phyloP scores from a whole-genome alignment of 441 rosid species.

The Brassica balearica region DNA sequence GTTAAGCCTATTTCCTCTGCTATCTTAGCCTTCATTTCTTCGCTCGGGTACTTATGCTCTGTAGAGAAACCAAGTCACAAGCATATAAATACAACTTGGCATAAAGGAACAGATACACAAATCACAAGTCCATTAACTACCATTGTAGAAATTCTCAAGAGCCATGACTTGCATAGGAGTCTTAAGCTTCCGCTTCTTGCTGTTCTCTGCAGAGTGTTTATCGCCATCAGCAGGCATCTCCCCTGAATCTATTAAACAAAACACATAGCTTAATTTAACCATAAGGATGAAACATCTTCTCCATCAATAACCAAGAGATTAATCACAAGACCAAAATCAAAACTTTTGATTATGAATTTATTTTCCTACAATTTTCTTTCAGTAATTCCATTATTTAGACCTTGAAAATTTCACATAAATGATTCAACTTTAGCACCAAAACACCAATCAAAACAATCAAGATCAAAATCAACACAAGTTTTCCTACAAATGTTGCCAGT shows the following conservation, averaged over 20 bases:
- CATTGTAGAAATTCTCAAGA: conserved; percentile 75
- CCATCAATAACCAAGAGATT: conserved; percentile 2
- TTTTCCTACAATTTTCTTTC: not conserved
- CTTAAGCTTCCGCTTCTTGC: conserved; percentile 66
- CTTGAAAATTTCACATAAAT: no score
- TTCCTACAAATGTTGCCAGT: not conserved
- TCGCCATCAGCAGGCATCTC: conserved; percentile 69
- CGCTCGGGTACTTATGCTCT: conserved; percentile 84
- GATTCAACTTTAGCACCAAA: no score
- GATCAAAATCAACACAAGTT: not conserved
- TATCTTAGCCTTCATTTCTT: conserved; percentile 77
- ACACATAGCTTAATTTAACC: not conserved
- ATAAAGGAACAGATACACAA: conserved; percentile 31
- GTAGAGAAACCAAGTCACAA: conserved; percentile 30
- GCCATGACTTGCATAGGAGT: conserved; percentile 76
- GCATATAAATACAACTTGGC: conserved; percentile 26
- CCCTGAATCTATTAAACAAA: conserved; percentile 53
- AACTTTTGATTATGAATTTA: not conserved
- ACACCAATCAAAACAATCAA: not conserved
- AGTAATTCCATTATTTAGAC: no score
- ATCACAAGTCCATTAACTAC: conserved; percentile 45
- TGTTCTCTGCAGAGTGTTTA: conserved; percentile 59
- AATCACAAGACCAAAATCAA: not conserved
- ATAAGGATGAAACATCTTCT: conserved; percentile 7
- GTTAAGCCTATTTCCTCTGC: conserved; percentile 78